phyloP scores from a whole-genome alignment of 2,329 filamentous ascomycete genomes.

The Aspergillus costaricaensis region DNA sequence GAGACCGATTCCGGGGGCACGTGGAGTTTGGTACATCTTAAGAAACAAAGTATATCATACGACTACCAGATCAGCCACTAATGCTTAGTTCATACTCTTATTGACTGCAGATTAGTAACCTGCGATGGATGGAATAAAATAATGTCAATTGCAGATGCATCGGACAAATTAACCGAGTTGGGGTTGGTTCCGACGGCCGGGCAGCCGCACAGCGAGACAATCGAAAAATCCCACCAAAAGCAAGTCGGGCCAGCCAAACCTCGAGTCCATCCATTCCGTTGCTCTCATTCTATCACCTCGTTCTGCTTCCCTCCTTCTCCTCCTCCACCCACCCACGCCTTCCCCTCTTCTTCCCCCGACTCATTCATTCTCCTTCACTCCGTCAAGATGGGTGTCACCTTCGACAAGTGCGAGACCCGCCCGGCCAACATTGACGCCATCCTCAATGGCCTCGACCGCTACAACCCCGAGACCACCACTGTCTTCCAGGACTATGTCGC shows the following conservation, averaged over 20 bases:
- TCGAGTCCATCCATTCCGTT: conserved; percentile 15
- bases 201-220: conserved; percentile 27
- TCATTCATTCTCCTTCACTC: conserved; percentile 2
- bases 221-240: conserved; percentile 31
- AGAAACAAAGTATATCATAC: neutral
- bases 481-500: conserved; percentile 92
- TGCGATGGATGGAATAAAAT: neutral
- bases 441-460: conserved; percentile 94
- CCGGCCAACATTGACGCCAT: conserved; percentile 90
- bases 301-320: neutral
- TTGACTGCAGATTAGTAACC: neutral
- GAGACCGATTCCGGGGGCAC: no score
- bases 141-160: neutral
- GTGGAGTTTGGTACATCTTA: no score
- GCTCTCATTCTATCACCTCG: conserved; percentile 5
- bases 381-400: conserved; percentile 47
- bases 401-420: conserved; percentile 88
- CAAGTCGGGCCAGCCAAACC: conserved; percentile 10
- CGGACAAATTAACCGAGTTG: conserved; percentile 22
- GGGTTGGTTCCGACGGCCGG: conserved; percentile 11
- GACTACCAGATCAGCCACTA: neutral
- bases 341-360: neutral
- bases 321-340: neutral
- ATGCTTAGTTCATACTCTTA: neutral
- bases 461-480: conserved; percentile 95